Conservation (phyloP, 2,329 filamentous ascomycete genomes). For the Teratosphaeria epicoccoides region DNA sequence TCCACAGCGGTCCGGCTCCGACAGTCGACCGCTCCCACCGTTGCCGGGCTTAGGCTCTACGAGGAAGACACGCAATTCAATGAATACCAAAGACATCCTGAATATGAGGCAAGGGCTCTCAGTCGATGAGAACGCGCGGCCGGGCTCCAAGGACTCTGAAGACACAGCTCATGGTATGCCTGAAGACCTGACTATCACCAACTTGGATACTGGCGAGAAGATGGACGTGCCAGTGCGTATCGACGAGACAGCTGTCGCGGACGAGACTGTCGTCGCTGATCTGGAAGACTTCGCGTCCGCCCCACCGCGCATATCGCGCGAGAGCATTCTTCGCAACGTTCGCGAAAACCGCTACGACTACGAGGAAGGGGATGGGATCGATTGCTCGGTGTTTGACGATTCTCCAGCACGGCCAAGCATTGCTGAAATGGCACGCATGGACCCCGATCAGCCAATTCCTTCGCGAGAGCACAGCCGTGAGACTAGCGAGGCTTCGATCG, state of each 20-base stretch:
- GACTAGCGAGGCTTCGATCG: conserved; percentile 14
- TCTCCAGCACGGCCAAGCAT: conserved; percentile 23
- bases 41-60: conserved; percentile 54
- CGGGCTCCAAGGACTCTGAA: conserved; percentile 13
- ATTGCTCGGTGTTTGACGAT: conserved; percentile 33
- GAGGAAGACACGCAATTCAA: conserved; percentile 50
- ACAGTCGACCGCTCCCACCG: conserved; percentile 77
- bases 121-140: conserved; percentile 41
- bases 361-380: conserved; percentile 28
- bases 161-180: conserved; percentile 45
- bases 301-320: conserved; percentile 73
- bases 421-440: conserved; percentile 46
- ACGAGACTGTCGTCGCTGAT: conserved; percentile 9
- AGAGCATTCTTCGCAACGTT: conserved; percentile 84
- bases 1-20: conserved; percentile 50
- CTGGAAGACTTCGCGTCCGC: conserved; percentile 26
- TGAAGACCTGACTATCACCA: conserved; percentile 20
- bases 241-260: conserved; percentile 16
- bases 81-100: conserved; percentile 67
- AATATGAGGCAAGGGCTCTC: conserved; percentile 58
- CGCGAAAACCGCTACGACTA: conserved; percentile 52
- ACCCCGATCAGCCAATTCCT: conserved; percentile 83
- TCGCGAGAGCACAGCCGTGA: conserved; percentile 58
- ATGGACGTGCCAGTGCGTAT: conserved; percentile 21
- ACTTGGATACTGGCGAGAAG: conserved; percentile 20